These are phyloP conservation scores for Aspergillus ibericus DNA, from an alignment of 2,329 filamentous ascomycete genomes.

Conservation along the genomic window DNA sequence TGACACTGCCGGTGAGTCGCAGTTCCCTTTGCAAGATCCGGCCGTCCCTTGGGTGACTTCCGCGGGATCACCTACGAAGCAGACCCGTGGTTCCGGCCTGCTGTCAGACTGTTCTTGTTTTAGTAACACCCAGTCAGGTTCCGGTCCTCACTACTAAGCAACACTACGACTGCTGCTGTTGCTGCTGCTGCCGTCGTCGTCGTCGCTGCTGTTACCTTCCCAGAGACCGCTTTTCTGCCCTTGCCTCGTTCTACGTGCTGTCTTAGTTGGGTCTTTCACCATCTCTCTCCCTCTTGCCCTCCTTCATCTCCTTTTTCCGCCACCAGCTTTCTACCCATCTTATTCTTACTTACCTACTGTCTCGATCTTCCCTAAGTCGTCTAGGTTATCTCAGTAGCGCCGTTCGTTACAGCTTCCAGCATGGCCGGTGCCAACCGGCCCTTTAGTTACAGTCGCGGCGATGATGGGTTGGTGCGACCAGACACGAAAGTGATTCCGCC, in stretches of 20 bases:
- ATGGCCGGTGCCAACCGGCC: conserved; percentile 23
- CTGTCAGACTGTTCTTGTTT: conserved; percentile 1
- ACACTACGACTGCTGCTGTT: not conserved
- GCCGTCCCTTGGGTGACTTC: not conserved
- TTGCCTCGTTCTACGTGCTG: not conserved
- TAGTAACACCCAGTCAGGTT: not conserved
- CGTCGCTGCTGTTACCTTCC: not conserved
- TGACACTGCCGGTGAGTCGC: not conserved
- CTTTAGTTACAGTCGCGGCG: conserved; percentile 24
- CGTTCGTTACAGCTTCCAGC: conserved; percentile 3
- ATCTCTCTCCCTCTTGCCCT: not conserved
- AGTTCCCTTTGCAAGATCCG: not conserved
- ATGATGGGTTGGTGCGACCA: conserved; percentile 12
- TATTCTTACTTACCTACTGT: not conserved
- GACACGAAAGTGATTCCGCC: not conserved
- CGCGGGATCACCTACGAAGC: not conserved
- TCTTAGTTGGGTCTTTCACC: not conserved
- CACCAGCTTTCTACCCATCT: not conserved
- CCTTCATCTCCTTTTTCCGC: not conserved
- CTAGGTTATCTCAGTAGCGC: not conserved
- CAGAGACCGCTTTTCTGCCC: not conserved
- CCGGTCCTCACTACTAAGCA: not conserved
- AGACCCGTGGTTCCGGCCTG: not conserved
- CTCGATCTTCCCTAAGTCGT: not conserved
- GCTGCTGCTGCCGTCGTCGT: too few species aligned